Evolutionary conservation across 1,284 basidiomycete species (phyloP).

Genomic region (Microbotryum violaceum): DNA sequence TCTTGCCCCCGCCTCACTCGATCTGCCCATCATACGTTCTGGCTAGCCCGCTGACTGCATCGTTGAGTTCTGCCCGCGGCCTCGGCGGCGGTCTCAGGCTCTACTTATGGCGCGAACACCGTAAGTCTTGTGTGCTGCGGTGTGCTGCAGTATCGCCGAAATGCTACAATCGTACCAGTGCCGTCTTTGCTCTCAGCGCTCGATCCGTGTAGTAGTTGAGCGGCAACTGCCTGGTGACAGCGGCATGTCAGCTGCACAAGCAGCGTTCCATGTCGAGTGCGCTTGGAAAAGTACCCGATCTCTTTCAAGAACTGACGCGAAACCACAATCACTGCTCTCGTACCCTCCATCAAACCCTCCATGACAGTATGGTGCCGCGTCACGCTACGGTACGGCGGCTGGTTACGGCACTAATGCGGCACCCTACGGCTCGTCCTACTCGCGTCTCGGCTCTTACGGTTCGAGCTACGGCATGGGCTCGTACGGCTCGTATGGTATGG

Average conservation of each 20-base stretch:
- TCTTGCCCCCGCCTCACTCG: too few relatives aligned
- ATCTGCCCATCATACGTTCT: neutral
- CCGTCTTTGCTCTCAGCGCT: too few relatives aligned
- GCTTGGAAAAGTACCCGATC: neutral
- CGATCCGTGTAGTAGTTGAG: too few relatives aligned
- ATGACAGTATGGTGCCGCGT: neutral
- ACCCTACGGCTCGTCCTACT: constrained; percentile 3
- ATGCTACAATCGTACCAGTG: too few relatives aligned
- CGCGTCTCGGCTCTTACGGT: constrained; percentile 1
- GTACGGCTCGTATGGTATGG: constrained; percentile 40
- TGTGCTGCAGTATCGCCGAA: too few relatives aligned
- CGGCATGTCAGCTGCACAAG: neutral
- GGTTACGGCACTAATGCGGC: constrained; percentile 3
- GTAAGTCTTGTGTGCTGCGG: neutral
- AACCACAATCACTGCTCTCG: too few relatives aligned
- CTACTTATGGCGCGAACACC: neutral
- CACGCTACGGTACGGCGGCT: neutral
- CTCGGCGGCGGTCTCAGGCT: neutral
- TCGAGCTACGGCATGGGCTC: constrained; percentile 11
- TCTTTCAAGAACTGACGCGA: neutral
- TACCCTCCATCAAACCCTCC: neutral
- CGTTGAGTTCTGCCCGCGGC: neutral
- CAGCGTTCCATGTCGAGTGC: neutral
- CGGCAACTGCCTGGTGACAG: too few relatives aligned
- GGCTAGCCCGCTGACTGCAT: neutral